Evolutionary conservation across 2,329 filamentous ascomycete genomes (phyloP).

Genomic region (Rhynchosporium graminicola): DNA sequence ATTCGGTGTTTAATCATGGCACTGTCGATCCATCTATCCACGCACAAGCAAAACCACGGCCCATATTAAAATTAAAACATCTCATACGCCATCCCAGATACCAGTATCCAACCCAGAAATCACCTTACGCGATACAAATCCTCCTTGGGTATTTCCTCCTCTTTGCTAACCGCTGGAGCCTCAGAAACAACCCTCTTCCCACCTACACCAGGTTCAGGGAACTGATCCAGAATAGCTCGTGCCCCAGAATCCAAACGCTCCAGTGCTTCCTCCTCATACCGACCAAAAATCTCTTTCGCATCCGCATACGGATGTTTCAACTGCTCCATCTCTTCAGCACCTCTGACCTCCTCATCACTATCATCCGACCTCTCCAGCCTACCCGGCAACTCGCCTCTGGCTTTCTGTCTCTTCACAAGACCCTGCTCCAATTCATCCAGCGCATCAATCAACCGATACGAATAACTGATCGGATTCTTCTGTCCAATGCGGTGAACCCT

Average conservation of each 20-base stretch:
- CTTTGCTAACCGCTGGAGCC: not conserved
- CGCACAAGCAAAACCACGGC: too few species aligned
- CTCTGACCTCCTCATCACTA: not conserved
- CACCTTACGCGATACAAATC: not conserved
- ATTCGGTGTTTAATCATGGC: too few species aligned
- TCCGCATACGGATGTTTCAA: not conserved
- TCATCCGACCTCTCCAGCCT: not conserved
- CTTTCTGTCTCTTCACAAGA: conserved; percentile 24
- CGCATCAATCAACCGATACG: conserved; percentile 23
- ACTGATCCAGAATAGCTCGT: not conserved
- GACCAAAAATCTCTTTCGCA: too few species aligned
- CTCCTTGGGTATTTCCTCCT: not conserved
- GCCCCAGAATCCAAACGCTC: not conserved
- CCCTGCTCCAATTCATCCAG: conserved; percentile 17
- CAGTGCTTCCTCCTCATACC: not conserved
- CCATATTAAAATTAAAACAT: too few species aligned
- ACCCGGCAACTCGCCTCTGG: conserved; percentile 14
- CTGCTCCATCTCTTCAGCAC: not conserved
- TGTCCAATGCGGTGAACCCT: conserved; percentile 29
- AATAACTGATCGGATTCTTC: conserved; percentile 19
- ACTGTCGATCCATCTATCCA: too few species aligned
- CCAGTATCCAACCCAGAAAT: not conserved
- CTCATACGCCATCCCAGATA: too few species aligned
- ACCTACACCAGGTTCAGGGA: not conserved
- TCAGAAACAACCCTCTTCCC: not conserved